Evolutionary conservation across 2,329 filamentous ascomycete genomes (phyloP), one percentile per base, ranked within the genome.

Genomic region (Periconia macrospinosa): DNA sequence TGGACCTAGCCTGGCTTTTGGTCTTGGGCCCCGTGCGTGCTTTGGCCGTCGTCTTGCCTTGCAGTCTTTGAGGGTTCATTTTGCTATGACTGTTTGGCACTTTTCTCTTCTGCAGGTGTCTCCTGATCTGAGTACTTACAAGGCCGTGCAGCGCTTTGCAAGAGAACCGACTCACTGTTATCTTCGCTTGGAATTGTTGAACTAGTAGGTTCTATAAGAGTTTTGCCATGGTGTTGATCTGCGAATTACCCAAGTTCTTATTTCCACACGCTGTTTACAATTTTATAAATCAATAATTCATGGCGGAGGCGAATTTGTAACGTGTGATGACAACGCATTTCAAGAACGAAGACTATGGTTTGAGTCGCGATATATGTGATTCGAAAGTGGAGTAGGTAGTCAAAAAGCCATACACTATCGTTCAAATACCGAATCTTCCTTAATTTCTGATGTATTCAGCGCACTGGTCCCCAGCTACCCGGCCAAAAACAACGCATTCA

Each of bases 401-500:
- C 23, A 3, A 27, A 27, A 27, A 27, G 23, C 5, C 8, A 8
- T 27, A 27, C 5, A 3, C 23, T 8, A 27, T 27, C 23, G 23
- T 27, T 27, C 23, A 27, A 27, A 3, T 8, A 3, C 5, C 23
- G 8, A 27, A 8, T 5, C 33, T 37, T 40, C 44, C 13, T 11
- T 33, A 3, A n/a, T 27, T 45, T 6, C 45, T 48, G 6, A 62
- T 19, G 45, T 60, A 60, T 23, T 53, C 41, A 1, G 53, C 60
- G 47, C 60, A 61, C 30, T 58, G 47, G 35, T 63, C 52, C 0
- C 83, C 85, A 0, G 84, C 84, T 37, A 82, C 81, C 40, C 83
- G 75, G 3, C 85, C 85, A 74, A 84, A 88, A 0, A 88, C 82
- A 2, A 83, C 84, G 72, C 85, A 87, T 59, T 87, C 85, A 7